Evolutionary conservation across 73 alveolate species (phyloP), one percentile per base, ranked within the genome.

Genomic region (Effrenium voratum): DNA sequence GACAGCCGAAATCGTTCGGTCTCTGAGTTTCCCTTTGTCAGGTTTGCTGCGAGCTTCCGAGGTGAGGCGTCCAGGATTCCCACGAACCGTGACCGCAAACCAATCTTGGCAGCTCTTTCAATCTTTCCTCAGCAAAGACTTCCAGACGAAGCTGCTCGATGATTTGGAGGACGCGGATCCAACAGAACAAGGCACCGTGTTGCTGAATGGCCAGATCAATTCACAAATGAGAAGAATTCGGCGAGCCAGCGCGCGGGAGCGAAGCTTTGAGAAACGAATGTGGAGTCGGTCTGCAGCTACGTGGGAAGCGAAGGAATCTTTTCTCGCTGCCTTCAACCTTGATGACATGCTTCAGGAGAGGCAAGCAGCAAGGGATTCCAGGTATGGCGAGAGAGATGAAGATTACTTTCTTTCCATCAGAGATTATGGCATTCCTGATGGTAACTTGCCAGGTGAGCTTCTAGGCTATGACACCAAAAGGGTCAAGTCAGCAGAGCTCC

Each of bases 261-360:
- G n/a, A 6, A 72, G 49, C 82, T 72, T 72, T n/a, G 26, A 8
- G 26, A 26, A 72, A 15, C 82, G 82, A 45, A 72, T 72, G 82
- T 72, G 82, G 82, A 72, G 82, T n/a, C n/a, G 82, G 82, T 72
- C 82, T 36, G 82, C 82, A 6, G 82, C 82, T 72, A 36, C 82
- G 49, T 72, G 82, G 82, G 82, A 72, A 72, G 26, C 82, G 28
- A 72, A 72, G 49, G 82, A 72, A 36, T 26, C 82, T 4, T 72
- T 26, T 36, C 82, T 72, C n/a, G 45, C 82, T 45, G 82, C 82
- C 43, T 72, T 72, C 82, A 72, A 5, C 82, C 49, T 72, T 45
- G n/a, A 72, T 26, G 82, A 72, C 82, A 72, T 72, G 82, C 28
- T 72, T 45, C 82, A 72, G n/a, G 82, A 72, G 82, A 72, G 82